Base-by-base conservation (phyloP, 257 asterid species). In the Gentiana dahurica region DNA sequence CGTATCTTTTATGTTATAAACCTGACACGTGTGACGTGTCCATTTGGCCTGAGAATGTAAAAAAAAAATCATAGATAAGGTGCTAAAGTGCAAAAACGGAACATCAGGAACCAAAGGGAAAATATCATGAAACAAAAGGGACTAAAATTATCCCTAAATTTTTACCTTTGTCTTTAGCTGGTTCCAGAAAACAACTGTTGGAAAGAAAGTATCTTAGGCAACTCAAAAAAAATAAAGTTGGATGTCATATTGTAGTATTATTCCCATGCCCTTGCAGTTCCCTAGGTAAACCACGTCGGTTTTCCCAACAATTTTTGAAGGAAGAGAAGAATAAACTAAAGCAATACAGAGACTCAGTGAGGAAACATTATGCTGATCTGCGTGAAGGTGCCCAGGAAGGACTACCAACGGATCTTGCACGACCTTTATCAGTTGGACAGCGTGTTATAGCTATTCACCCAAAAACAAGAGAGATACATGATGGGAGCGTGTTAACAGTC, bases 391-490 rank as follows among this genome's bases (percentile, higher is more conserved):
- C 72, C 51, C 78, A 82, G 75, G 95, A 90, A 45, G 98, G 96
- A 67, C 65, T 87, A 46, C 94, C 95, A 9, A 81, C 95, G 32
- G 96, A 90, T 80, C 89, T 90, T 62, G 91, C 96, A 39, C 75
- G 78, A 77, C 95, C 98, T 62, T 81, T 90, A 64, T 81, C 95
- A 49, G 98, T 90, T 52, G 98, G 95, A 57, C 98, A 87, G 66
- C 98, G 89, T 57, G 96, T 90, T 61, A 73, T 87, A 54, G 95
- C 98, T 53, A 84, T 90, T 62, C 98, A 90, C 71, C 98, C 98
- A 43, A 87, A 79, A 87, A 82, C 95, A 48, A 81, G 95, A 75
- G 95, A 84, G 67, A 76, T 90, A 64, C 88, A 87, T 68, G 94
- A 83, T 64, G 98, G 98, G 57, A 84, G 83, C 58, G 92, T 90